These are phyloP conservation scores for Avena insularis DNA, from an alignment of 176 grass and related monocot genomes.

Conservation along the genomic window DNA sequence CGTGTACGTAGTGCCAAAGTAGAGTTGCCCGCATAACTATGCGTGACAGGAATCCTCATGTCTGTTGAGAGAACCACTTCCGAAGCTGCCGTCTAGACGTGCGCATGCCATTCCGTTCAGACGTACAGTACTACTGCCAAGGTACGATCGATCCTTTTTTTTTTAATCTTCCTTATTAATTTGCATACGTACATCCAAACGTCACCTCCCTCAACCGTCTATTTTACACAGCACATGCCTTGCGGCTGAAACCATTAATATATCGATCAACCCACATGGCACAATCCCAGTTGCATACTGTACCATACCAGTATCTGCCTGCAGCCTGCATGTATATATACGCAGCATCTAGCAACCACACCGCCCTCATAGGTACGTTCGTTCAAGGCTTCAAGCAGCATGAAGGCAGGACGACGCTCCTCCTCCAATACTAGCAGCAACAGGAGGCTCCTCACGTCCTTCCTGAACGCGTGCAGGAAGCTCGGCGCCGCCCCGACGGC, in stretches of 20 bases:
- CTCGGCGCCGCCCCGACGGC: constrained; percentile 26
- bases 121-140: neutral
- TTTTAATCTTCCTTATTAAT: too few relatives aligned
- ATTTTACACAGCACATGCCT: constrained; percentile 36
- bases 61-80: constrained; percentile 24
- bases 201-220: neutral
- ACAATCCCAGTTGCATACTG: neutral
- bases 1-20: too few relatives aligned
- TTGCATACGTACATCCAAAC: constrained; percentile 9
- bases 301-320: neutral
- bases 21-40: constrained; percentile 36
- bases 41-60: constrained; percentile 35
- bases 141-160: neutral
- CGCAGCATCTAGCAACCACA: constrained; percentile 1
- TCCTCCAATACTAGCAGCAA: neutral
- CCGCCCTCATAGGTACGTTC: neutral
- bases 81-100: neutral
- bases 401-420: constrained; percentile 30
- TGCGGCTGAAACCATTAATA: constrained; percentile 41
- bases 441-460: constrained; percentile 50
- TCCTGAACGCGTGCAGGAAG: constrained; percentile 64
- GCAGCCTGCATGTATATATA: neutral
- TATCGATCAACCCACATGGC: constrained; percentile 17
- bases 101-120: neutral
- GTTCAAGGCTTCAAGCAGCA: constrained; percentile 9